phyloP scores from a whole-genome alignment of 441 rosid genomes.

The Euphorbia schlechtendalii region DNA sequence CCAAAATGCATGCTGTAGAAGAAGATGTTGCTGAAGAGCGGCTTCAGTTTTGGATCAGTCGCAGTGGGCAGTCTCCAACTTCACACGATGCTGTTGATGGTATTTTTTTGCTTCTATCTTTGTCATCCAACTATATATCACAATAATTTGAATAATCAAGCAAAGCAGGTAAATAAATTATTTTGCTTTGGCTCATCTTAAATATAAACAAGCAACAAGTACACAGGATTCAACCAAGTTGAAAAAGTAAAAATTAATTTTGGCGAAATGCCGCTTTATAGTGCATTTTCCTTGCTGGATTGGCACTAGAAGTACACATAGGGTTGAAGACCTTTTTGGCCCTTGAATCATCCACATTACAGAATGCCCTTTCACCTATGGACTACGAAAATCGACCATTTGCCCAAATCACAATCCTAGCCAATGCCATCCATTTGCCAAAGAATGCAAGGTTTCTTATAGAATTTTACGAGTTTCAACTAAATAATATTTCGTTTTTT shows the following conservation, averaged over 20 bases:
- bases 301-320: not conserved
- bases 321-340: not conserved
- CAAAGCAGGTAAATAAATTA: not conserved
- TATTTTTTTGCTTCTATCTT: constrained; percentile 21
- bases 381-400: not conserved
- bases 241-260: not conserved
- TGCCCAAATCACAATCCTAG: not conserved
- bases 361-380: not conserved
- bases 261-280: not conserved
- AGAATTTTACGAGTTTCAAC: not conserved
- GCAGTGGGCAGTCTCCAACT: constrained; percentile 49
- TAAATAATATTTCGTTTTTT: not conserved
- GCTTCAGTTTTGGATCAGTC: constrained; percentile 75
- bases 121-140: not conserved
- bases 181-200: not conserved
- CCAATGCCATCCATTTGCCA: no score
- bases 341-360: not conserved
- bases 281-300: not conserved
- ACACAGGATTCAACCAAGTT: not conserved
- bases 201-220: not conserved
- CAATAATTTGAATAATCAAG: not conserved
- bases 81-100: constrained; percentile 87
- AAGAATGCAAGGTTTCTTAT: not conserved
- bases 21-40: constrained; percentile 89
- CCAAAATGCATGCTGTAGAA: constrained; percentile 70